Conservation (phyloP, 441 rosid genomes). For the Eruca vesicaria region DNA sequence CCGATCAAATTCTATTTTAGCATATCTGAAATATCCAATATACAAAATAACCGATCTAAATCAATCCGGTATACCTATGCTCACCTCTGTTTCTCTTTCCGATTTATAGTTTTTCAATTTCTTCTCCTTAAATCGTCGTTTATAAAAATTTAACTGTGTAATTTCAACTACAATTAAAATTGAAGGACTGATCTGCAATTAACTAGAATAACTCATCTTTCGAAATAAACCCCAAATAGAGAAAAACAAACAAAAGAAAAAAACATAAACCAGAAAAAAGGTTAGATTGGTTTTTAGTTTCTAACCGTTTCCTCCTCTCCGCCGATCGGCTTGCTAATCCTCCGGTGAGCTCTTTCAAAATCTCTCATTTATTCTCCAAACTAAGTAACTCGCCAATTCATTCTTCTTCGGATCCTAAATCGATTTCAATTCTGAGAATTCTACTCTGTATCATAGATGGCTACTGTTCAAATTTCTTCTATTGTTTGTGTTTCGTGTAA, state of each 20-base stretch:
- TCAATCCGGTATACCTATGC: too few species aligned
- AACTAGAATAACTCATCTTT: background rate
- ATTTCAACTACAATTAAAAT: background rate
- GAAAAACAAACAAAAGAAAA: too few species aligned
- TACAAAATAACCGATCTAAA: too few species aligned
- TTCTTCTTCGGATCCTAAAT: background rate
- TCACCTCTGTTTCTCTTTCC: background rate
- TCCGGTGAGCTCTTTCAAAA: background rate
- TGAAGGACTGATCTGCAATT: constrained; percentile 21
- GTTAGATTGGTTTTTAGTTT: constrained; percentile 1
- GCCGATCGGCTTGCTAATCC: background rate
- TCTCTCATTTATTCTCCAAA: background rate
- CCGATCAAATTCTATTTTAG: too few species aligned
- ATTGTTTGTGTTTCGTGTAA: background rate
- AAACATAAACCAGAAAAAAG: background rate
- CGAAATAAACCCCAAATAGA: background rate
- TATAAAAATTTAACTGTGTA: background rate
- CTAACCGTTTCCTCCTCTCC: constrained; percentile 12
- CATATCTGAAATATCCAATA: too few species aligned
- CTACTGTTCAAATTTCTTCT: background rate
- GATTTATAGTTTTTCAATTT: background rate
- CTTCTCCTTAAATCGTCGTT: background rate
- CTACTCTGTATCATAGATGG: background rate
- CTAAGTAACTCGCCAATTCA: background rate
- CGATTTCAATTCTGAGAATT: background rate